These are phyloP conservation scores for Daedalea quercina DNA, from an alignment of 768 basidiomycete species.

Conservation along the genomic window DNA sequence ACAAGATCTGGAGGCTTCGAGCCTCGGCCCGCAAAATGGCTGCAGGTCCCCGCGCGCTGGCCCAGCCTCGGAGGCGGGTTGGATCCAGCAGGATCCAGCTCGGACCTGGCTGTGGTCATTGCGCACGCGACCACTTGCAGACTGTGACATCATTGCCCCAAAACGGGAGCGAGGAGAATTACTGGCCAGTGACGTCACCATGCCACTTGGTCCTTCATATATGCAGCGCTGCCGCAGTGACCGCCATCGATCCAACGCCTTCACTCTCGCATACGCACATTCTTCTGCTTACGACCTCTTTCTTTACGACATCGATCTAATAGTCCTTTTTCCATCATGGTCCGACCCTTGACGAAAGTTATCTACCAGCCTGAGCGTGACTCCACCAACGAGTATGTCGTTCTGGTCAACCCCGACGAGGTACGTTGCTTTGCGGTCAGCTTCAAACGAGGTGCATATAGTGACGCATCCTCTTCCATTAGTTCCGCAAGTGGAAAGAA, in stretches of 20 bases:
- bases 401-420: constrained; percentile 60
- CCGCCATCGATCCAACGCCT: background rate
- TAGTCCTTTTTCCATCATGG: too few relatives aligned
- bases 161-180: background rate
- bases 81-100: too few relatives aligned
- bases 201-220: background rate
- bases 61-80: too few relatives aligned
- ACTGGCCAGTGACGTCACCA: background rate
- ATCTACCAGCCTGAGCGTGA: constrained; percentile 75
- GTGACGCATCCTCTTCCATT: background rate
- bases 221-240: background rate
- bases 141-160: background rate
- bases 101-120: too few relatives aligned
- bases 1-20: too few relatives aligned
- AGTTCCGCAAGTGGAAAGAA: constrained; percentile 76
- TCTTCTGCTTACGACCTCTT: background rate
- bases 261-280: background rate
- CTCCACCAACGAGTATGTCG: constrained; percentile 64
- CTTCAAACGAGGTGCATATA: background rate
- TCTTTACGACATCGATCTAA: background rate
- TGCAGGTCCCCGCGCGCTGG: too few relatives aligned
- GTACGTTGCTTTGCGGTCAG: constrained; percentile 30
- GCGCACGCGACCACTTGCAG: too few relatives aligned
- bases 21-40: too few relatives aligned
- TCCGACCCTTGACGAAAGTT: constrained; percentile 49